Percentiles rank a stretch among this genome's conserved stretches.
phyloP scores from a whole-genome alignment of 495 filamentous ascomycete species.

The Ascodesmis nigricans region DNA sequence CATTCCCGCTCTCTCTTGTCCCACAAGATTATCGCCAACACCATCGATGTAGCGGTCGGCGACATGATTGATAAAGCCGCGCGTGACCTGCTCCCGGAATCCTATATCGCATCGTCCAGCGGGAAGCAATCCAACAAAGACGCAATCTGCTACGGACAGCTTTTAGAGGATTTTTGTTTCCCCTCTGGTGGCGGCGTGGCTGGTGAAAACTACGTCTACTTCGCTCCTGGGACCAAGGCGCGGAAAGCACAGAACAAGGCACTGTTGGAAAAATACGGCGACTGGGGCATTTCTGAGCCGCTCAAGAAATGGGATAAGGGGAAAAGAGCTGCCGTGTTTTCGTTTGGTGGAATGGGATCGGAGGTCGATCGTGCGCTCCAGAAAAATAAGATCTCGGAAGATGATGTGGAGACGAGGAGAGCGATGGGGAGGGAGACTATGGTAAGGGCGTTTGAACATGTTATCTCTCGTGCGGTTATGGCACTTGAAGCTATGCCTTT shows the following conservation, averaged over 20 bases:
- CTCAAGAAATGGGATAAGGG: constrained; percentile 9
- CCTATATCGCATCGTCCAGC: constrained; percentile 21
- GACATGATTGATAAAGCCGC: constrained; percentile 70
- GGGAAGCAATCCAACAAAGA: constrained; percentile 7
- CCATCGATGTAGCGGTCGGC: constrained; percentile 57
- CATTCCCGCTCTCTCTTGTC: constrained; percentile 40
- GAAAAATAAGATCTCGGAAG: no score
- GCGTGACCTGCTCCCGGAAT: constrained; percentile 41
- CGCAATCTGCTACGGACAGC: constrained; percentile 48
- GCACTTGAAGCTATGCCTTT: constrained; percentile 31
- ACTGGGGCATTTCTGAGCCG: constrained; percentile 11
- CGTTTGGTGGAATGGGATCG: constrained; percentile 41
- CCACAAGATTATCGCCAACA: constrained; percentile 50
- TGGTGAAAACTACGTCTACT: constrained; percentile 8
- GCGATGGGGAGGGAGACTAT: constrained; percentile 47
- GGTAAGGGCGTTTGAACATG: constrained; percentile 72
- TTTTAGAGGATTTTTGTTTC: constrained; percentile 62
- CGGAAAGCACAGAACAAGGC: constrained; percentile 8
- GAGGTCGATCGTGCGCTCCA: constrained; percentile 26
- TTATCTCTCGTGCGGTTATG: constrained; percentile 47
- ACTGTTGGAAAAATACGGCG: constrained; percentile 5
- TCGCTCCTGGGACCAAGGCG: constrained; percentile 19
- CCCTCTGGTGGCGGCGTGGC: constrained; percentile 23
- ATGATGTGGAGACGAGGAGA: constrained; percentile 34
- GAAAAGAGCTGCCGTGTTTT: constrained; percentile 30